Conservation (phyloP, 2,329 filamentous ascomycete species). For the Colletotrichum destructivum region DNA sequence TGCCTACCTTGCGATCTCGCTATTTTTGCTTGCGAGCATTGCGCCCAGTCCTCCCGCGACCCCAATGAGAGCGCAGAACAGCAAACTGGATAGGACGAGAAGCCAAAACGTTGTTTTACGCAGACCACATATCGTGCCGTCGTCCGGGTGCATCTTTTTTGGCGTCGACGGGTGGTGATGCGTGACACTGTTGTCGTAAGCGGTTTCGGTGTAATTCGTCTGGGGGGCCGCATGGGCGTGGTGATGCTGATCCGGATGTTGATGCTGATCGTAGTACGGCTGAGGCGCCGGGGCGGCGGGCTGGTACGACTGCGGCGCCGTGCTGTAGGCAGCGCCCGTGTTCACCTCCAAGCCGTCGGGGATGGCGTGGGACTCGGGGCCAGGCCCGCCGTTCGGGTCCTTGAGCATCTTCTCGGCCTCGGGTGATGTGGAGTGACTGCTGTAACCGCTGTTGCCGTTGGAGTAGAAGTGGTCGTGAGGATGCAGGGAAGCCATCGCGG, state of each 20-base stretch:
- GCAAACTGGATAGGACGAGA: constrained; percentile 12
- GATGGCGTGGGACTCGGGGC: constrained; percentile 30
- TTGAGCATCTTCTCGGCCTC: constrained; percentile 40
- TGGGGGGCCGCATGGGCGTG: constrained; percentile 4
- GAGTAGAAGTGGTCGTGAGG: constrained; percentile 28
- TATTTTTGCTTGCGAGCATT: constrained; percentile 27
- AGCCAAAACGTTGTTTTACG: constrained; percentile 35
- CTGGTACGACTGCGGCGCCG: constrained; percentile 31
- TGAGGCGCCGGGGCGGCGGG: constrained; percentile 8
- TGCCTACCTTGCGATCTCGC: constrained; percentile 17
- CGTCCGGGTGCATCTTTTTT: not conserved
- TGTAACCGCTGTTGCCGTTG: constrained; percentile 11
- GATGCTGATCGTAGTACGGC: constrained; percentile 22
- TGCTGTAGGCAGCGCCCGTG: constrained; percentile 17
- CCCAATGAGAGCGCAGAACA: constrained; percentile 17
- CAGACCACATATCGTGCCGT: constrained; percentile 27
- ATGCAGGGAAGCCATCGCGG: constrained; percentile 29
- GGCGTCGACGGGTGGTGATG: not conserved
- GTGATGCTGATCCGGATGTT: not conserved
- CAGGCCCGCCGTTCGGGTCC: constrained; percentile 16
- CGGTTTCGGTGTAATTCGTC: constrained; percentile 24
- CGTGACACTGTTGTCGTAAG: not conserved
- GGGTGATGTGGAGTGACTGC: constrained; percentile 24
- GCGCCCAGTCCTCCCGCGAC: constrained; percentile 28
- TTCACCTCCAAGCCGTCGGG: constrained; percentile 36